These are phyloP conservation scores for Schizopora paradoxa DNA, from an alignment of 1,284 basidiomycete species.

Conservation along the genomic window DNA sequence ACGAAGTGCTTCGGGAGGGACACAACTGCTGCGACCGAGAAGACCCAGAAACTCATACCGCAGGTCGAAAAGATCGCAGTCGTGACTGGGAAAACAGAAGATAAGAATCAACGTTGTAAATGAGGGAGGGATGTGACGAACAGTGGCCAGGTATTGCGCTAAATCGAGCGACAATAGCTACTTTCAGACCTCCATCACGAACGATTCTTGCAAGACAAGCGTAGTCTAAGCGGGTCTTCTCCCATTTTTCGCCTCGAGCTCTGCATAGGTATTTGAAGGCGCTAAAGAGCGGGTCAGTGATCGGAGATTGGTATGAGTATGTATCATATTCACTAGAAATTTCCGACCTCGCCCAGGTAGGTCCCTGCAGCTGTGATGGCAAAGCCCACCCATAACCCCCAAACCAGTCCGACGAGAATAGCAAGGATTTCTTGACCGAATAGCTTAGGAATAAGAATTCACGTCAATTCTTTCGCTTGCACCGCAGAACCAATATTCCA, in stretches of 20 bases:
- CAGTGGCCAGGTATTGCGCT: conserved; percentile 62
- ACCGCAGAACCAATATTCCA: conserved; percentile 28
- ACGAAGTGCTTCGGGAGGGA: conserved; percentile 61
- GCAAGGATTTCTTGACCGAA: conserved; percentile 78
- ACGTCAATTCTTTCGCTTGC: background rate
- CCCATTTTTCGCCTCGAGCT: conserved; percentile 48
- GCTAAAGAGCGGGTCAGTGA: conserved; percentile 21
- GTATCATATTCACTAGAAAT: conserved; percentile 29
- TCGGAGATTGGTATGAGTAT: conserved; percentile 1
- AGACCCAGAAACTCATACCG: conserved; percentile 57
- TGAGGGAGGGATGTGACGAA: conserved; percentile 25
- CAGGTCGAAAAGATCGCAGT: conserved; percentile 65
- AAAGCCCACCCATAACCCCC: conserved; percentile 65
- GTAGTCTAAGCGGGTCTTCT: conserved; percentile 53
- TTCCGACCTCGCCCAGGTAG: conserved; percentile 31
- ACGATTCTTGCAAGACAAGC: conserved; percentile 58
- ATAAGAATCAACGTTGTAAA: conserved; percentile 13
- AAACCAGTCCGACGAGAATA: conserved; percentile 72
- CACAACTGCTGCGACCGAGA: conserved; percentile 51
- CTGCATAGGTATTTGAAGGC: conserved; percentile 44
- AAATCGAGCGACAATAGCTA: conserved; percentile 53
- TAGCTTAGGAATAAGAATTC: conserved; percentile 44
- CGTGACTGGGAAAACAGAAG: conserved; percentile 33
- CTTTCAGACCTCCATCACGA: conserved; percentile 61
- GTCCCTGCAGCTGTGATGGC: conserved; percentile 31